phyloP scores from a whole-genome alignment of 2,329 filamentous ascomycete species.

The Monilinia laxa region DNA sequence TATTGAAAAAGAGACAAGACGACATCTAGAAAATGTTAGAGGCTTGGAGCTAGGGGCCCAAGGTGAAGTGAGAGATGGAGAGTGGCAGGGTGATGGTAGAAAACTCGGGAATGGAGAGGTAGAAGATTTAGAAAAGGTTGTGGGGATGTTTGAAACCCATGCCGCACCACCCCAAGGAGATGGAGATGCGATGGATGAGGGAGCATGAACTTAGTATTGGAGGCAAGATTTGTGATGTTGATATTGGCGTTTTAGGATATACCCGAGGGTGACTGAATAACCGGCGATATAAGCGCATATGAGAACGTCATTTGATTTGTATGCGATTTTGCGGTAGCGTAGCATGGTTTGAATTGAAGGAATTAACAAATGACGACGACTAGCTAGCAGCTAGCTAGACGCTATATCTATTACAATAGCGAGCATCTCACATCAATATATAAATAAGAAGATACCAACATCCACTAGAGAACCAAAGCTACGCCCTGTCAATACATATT shows the following conservation, averaged over 20 bases:
- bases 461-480: too few relatives aligned
- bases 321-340: not conserved
- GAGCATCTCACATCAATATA: too few relatives aligned
- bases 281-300: not conserved
- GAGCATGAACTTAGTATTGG: not conserved
- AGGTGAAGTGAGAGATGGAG: slow-evolving; percentile 63
- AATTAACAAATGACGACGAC: not conserved
- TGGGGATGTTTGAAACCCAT: slow-evolving; percentile 45
- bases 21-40: slow-evolving; percentile 70
- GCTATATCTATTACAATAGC: too few relatives aligned
- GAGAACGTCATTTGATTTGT: not conserved
- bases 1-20: slow-evolving; percentile 74
- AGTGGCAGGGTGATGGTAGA: slow-evolving; percentile 59
- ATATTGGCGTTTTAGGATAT: slow-evolving; percentile 24
- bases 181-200: slow-evolving; percentile 35
- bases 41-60: slow-evolving; percentile 64
- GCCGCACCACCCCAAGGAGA: slow-evolving; percentile 17
- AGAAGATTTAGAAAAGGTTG: slow-evolving; percentile 55
- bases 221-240: not conserved
- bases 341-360: not conserved
- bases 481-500: too few relatives aligned
- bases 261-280: slow-evolving; percentile 5
- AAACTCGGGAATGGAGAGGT: slow-evolving; percentile 54
- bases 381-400: not conserved
- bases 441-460: too few relatives aligned